Conservation (phyloP, 192 early-diverging fungal species). For the Coemansia sp. region DNA sequence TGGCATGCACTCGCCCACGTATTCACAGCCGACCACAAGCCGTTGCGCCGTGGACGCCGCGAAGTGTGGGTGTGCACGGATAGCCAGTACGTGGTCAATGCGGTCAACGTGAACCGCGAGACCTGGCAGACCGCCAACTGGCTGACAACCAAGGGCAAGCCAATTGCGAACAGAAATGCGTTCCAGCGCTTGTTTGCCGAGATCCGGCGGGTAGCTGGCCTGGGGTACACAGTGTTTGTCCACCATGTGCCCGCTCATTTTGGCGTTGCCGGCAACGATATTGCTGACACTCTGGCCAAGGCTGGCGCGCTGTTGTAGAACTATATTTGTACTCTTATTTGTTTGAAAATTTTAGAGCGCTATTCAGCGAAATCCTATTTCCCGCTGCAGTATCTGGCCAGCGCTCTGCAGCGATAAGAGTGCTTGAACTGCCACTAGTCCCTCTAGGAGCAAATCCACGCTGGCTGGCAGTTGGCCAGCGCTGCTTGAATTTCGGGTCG, state of each 20-base stretch:
- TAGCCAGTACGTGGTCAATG: slow-evolving; percentile 45
- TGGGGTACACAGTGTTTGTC: slow-evolving; percentile 32
- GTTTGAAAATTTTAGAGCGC: no score
- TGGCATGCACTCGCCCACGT: slow-evolving; percentile 12
- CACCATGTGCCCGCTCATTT: slow-evolving; percentile 43
- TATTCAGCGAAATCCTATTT: no score
- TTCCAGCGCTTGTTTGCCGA: slow-evolving; percentile 15
- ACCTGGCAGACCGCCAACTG: slow-evolving; percentile 29
- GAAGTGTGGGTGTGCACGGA: slow-evolving; percentile 49
- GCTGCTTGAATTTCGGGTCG: no score
- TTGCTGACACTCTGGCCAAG: slow-evolving; percentile 45
- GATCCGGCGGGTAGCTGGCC: slow-evolving; percentile 5
- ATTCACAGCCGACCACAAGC: neutral
- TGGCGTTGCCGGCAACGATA: slow-evolving; percentile 38
- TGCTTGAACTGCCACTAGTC: no score
- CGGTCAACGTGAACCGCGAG: slow-evolving; percentile 36
- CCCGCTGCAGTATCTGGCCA: neutral
- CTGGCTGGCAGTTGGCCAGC: no score
- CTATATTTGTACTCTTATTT: neutral
- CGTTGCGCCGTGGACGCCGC: neutral
- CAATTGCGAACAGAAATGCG: slow-evolving; percentile 36
- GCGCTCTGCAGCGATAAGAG: no score
- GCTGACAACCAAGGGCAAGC: slow-evolving; percentile 36
- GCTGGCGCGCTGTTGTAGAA: slow-evolving; percentile 33
- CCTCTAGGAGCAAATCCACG: no score